Conservation (phyloP, 2,329 filamentous ascomycete genomes). For the Pyricularia grisea region DNA sequence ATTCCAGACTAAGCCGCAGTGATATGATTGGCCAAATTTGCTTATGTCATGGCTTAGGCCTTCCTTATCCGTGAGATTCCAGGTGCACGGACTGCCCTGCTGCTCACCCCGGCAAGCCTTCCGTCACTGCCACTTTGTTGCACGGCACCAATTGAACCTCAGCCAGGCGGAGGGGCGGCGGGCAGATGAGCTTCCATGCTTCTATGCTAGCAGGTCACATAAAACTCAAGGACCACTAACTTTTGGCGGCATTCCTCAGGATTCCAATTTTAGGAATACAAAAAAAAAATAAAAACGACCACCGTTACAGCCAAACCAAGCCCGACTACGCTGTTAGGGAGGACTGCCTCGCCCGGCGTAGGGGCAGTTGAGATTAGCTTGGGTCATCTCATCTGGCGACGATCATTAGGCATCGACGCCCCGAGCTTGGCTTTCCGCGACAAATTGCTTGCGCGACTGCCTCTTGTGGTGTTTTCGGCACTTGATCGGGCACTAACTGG, state of each 20-base stretch:
- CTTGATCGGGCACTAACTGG: not conserved
- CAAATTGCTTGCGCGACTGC: not conserved
- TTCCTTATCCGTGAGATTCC: not conserved
- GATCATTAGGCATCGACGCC: not conserved
- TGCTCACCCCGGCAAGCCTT: not conserved
- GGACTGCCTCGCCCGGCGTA: not conserved
- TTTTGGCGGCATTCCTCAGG: not conserved
- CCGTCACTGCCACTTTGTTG: not conserved
- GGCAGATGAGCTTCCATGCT: not conserved
- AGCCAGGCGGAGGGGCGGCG: constrained; percentile 1
- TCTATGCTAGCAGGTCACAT: not conserved
- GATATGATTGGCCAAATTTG: not conserved
- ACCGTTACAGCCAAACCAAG: not conserved
- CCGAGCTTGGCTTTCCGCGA: not conserved
- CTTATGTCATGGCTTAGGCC: not conserved
- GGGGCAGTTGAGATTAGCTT: not conserved
- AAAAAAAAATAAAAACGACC: not conserved
- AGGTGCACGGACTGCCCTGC: not conserved
- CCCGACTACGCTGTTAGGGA: not conserved
- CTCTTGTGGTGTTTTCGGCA: not conserved
- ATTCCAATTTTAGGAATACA: not conserved
- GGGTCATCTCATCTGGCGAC: not conserved
- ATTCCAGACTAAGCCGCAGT: not conserved
- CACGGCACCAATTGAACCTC: not conserved
- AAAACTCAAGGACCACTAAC: not conserved